phyloP scores from a whole-genome alignment of 2,329 filamentous ascomycete genomes.

The Fusarium scirpi region DNA sequence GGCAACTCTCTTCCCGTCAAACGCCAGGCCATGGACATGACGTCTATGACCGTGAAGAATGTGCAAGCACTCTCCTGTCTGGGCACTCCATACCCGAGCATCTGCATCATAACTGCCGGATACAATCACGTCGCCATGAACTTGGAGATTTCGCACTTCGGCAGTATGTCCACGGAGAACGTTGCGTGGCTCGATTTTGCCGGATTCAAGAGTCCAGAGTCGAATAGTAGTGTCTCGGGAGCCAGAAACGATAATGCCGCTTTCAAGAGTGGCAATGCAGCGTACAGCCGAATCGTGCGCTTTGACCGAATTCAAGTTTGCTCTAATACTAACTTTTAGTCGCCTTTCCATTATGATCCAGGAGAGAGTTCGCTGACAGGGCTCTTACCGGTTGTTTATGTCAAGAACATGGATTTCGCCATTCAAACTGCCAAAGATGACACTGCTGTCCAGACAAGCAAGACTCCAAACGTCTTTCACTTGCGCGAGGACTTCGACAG shows the following conservation, averaged over 20 bases:
- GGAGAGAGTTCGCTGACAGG: neutral
- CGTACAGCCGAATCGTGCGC: neutral
- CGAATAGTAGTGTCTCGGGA: neutral
- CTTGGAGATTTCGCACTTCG: neutral
- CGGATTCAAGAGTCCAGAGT: neutral
- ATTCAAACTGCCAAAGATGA: neutral
- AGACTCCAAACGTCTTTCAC: neutral
- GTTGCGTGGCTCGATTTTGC: neutral
- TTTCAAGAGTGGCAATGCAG: neutral
- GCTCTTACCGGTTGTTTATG: neutral
- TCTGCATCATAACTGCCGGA: neutral
- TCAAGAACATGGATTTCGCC: neutral
- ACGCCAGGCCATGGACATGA: neutral
- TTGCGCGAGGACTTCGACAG: neutral
- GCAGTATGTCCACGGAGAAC: neutral
- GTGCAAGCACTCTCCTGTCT: neutral
- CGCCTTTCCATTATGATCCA: neutral
- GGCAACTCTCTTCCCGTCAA: neutral
- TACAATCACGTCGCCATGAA: neutral
- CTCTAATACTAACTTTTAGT: neutral
- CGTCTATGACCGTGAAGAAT: neutral
- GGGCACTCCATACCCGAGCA: neutral
- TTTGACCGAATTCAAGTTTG: neutral
- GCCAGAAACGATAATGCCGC: neutral
- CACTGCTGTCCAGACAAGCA: neutral